Evolutionary conservation across 176 grass and related monocot species (phyloP).

Genomic region (Chloris gayana): DNA sequence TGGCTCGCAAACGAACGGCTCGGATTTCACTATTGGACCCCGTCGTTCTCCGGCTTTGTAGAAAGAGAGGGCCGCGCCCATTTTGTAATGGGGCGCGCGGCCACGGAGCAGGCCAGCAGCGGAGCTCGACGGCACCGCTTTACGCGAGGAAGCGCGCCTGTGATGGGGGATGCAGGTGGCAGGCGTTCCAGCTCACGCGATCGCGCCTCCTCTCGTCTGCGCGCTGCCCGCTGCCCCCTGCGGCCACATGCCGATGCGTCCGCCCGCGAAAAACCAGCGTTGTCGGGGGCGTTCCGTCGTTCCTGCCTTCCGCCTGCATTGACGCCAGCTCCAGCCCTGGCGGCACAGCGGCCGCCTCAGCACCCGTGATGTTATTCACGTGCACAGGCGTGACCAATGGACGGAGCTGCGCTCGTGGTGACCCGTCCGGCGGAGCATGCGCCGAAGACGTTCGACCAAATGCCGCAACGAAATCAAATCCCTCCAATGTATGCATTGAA

Average conservation of each 20-base stretch:
- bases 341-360: background rate
- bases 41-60: too few species aligned
- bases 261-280: background rate
- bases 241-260: background rate
- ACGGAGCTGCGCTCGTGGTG: background rate
- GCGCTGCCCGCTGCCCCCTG: too few species aligned
- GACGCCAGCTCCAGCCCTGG: background rate
- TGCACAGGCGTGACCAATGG: background rate
- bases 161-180: too few species aligned
- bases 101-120: too few species aligned
- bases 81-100: too few species aligned
- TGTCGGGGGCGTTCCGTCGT: background rate
- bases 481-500: background rate
- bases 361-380: background rate
- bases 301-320: background rate
- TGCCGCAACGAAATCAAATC: background rate
- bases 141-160: too few species aligned
- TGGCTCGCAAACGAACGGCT: too few species aligned
- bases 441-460: constrained; percentile 7
- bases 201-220: background rate
- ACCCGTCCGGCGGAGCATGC: background rate
- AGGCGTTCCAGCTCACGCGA: background rate
- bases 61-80: too few species aligned
- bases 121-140: too few species aligned
- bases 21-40: too few species aligned